Percentiles rank a stretch among this genome's conserved stretches.
Evolutionary conservation across 1,284 basidiomycete genomes (phyloP).

Genomic region (Moesziomyces antarcticus): DNA sequence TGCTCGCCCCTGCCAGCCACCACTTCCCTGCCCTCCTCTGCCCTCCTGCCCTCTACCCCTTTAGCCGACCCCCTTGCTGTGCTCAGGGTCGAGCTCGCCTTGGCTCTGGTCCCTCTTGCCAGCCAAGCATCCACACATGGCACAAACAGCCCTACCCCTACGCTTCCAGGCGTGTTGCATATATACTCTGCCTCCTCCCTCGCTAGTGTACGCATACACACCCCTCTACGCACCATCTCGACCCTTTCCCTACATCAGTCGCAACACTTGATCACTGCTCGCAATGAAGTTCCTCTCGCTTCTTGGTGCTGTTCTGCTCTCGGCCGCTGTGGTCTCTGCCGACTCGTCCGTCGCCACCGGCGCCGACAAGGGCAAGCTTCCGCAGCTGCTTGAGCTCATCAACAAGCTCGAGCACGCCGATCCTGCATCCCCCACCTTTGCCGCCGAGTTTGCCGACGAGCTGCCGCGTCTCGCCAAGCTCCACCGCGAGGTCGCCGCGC

Average conservation of each 20-base stretch:
- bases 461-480: slow-evolving; percentile 20
- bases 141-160: too few species aligned
- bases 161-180: too few species aligned
- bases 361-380: slow-evolving; percentile 22
- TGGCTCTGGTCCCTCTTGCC: too few species aligned
- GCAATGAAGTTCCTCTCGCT: slow-evolving; percentile 35
- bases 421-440: slow-evolving; percentile 13
- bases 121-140: too few species aligned
- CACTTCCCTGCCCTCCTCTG: not conserved
- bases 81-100: too few species aligned
- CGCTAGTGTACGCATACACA: too few species aligned
- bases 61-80: too few species aligned
- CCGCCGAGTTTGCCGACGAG: slow-evolving; percentile 5
- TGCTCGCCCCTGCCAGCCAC: not conserved
- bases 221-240: not conserved
- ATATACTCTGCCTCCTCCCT: too few species aligned
- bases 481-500: slow-evolving; percentile 17
- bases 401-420: slow-evolving; percentile 34
- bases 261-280: not conserved
- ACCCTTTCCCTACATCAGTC: not conserved
- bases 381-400: slow-evolving; percentile 26
- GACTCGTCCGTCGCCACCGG: slow-evolving; percentile 15
- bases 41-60: too few species aligned
- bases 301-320: slow-evolving; percentile 20
- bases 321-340: slow-evolving; percentile 17